Percentiles rank a stretch among this genome's conserved stretches.
phyloP scores from a whole-genome alignment of 2,329 filamentous ascomycete species.

The Magnaporthiopsis poae region DNA sequence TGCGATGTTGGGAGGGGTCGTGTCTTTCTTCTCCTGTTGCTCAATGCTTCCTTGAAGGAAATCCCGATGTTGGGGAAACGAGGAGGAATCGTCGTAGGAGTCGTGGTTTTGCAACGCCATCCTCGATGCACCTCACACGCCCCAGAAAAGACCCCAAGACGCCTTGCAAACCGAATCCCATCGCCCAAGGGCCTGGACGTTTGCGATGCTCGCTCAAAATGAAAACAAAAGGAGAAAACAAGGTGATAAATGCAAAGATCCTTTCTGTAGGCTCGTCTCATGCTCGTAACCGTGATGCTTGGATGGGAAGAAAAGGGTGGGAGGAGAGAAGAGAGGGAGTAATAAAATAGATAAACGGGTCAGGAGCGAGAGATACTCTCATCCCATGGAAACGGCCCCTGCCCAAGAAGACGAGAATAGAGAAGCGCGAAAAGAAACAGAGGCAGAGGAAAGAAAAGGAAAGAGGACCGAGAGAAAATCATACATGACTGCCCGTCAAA shows the following conservation, averaged over 20 bases:
- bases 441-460: constrained; percentile 4
- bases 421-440: constrained; percentile 8
- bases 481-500: constrained; percentile 4
- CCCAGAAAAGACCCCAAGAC: constrained; percentile 1
- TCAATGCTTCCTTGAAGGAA: constrained; percentile 9
- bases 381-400: background rate
- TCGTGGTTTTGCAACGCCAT: background rate
- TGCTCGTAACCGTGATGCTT: background rate
- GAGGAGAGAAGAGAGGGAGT: constrained; percentile 11
- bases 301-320: no score
- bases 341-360: constrained; percentile 9
- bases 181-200: constrained; percentile 11
- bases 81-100: constrained; percentile 3
- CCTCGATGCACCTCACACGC: background rate
- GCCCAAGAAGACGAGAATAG: constrained; percentile 9
- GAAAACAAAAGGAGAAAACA: background rate
- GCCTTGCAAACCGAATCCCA: constrained; percentile 8
- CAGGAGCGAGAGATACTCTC: constrained; percentile 5
- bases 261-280: background rate
- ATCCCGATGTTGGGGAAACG: constrained; percentile 10
- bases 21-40: constrained; percentile 13
- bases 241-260: constrained; percentile 14
- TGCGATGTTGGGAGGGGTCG: constrained; percentile 13
- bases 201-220: constrained; percentile 18
- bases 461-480: background rate